Evolutionary conservation across 2,329 filamentous ascomycete species (phyloP), one percentile per base, ranked within the genome.

Genomic region (Huntiella savannae): DNA sequence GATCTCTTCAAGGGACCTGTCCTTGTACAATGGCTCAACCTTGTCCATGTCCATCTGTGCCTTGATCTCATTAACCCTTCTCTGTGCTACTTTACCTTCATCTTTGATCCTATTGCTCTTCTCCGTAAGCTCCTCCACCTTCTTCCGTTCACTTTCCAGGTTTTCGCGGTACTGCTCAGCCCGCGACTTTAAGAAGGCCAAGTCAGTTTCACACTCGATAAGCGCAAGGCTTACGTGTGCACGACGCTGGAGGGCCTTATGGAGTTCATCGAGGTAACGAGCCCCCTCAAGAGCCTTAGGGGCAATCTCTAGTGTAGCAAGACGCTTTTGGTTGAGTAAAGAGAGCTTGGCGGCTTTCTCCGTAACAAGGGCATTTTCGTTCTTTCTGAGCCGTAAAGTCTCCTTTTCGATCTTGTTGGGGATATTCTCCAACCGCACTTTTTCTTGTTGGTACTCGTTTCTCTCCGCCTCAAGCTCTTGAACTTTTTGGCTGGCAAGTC

Each of bases 151-250:
- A 7, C 61, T 57, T 16, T 71, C 65, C 3, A 81, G 63, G 38
- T 62, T 60, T 37, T 65, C 56, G 46, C 69, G 66, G 49, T 85
- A 73, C 41, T 73, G 66, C 6, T 59, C 54, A 53, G 85, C 84
- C 49, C 77, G 77, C 12, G 65, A 64, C 54, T 74, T 72, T n/a
- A 95, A 66, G 4, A 73, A 72, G 39, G 75, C 68, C 2, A 81
- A 60, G 55, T 98, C 91, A 0, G 86, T 95, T n/a, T 68, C 60
- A 1, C 85, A 87, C 64, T 98, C 91, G 28, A 92, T 71, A 1
- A 73, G 22, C 7, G 22, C 22, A 28, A 28, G 22, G 6, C 22
- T 28, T 28, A 28, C 22, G 22, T 28, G 22, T 28, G 22, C 22
- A 28, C 22, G 22, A 28, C 2, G 47, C 43, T 5, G 49, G 45